phyloP scores from a whole-genome alignment of 1,284 basidiomycete species.

The Chondrostereum purpureum region DNA sequence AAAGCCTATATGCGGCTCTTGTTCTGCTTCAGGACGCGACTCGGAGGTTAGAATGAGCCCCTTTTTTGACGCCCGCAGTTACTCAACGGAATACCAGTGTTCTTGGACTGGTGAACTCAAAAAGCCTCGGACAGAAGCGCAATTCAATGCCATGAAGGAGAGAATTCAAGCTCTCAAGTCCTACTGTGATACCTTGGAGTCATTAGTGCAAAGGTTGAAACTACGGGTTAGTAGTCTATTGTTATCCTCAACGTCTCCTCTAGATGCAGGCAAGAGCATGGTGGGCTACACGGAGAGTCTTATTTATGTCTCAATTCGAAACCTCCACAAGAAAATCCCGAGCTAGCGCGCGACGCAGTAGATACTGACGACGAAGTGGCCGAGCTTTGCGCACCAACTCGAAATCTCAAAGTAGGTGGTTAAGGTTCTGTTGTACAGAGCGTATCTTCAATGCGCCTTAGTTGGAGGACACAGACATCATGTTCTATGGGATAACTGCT shows the following conservation, averaged over 20 bases:
- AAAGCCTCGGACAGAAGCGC: slow-evolving; percentile 17
- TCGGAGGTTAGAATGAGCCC: slow-evolving; percentile 11
- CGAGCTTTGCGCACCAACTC: slow-evolving; percentile 31
- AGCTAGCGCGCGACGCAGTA: too few species aligned
- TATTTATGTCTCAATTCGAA: too few species aligned
- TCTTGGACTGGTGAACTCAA: slow-evolving; percentile 16
- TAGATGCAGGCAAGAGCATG: slow-evolving; percentile 30
- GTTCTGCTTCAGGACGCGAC: slow-evolving; percentile 8
- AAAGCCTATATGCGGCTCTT: slow-evolving; percentile 14
- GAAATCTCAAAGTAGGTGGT: slow-evolving; percentile 32
- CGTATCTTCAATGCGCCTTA: slow-evolving; percentile 12
- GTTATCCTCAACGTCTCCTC: too few species aligned
- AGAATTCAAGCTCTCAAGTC: slow-evolving; percentile 36
- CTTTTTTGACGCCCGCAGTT: too few species aligned
- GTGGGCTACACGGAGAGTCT: slow-evolving; percentile 23
- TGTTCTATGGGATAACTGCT: slow-evolving; percentile 33
- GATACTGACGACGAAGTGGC: slow-evolving; percentile 25
- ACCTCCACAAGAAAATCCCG: too few species aligned
- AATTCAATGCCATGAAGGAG: slow-evolving; percentile 17
- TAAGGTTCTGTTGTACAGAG: too few species aligned
- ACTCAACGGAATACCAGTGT: too few species aligned
- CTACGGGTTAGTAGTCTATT: too few species aligned
- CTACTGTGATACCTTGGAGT: slow-evolving; percentile 41
- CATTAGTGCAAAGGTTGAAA: slow-evolving; percentile 30
- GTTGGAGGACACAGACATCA: slow-evolving; percentile 32